Conservation (phyloP, 192 early-diverging fungal species). For the Mortierella antarctica region DNA sequence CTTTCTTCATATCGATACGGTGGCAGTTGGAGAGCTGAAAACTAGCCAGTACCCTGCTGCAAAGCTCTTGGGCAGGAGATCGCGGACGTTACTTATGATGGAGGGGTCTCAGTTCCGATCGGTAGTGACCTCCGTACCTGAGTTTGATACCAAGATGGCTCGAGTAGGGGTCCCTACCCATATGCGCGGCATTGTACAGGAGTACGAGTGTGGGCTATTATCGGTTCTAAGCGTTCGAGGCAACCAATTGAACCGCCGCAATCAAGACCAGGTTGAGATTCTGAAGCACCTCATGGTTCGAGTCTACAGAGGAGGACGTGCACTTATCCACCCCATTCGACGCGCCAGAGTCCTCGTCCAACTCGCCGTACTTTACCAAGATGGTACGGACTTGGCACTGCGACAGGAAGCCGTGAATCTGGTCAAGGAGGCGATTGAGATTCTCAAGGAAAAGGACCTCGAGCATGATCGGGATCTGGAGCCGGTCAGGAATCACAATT, state of each 20-base stretch:
- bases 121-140: neutral
- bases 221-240: constrained; percentile 22
- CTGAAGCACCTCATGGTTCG: constrained; percentile 10
- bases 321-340: constrained; percentile 37
- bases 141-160: constrained; percentile 17
- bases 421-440: constrained; percentile 49
- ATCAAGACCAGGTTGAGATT: constrained; percentile 26
- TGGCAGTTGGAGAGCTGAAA: neutral
- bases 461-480: constrained; percentile 52
- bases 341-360: constrained; percentile 49
- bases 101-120: constrained; percentile 14
- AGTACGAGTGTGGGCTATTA: constrained; percentile 29
- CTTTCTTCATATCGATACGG: constrained; percentile 19
- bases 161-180: neutral
- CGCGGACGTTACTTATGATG: constrained; percentile 19
- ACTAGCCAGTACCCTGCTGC: constrained; percentile 18
- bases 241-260: constrained; percentile 9
- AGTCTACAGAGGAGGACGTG: constrained; percentile 16
- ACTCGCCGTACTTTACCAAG: constrained; percentile 27
- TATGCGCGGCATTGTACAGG: constrained; percentile 33
- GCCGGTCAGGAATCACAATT: constrained; percentile 61
- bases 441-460: constrained; percentile 47
- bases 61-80: constrained; percentile 32
- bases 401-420: constrained; percentile 21
- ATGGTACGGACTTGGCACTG: neutral